Evolutionary conservation across 305 asterid species (phyloP).

Genomic region (Ajuga reptans): DNA sequence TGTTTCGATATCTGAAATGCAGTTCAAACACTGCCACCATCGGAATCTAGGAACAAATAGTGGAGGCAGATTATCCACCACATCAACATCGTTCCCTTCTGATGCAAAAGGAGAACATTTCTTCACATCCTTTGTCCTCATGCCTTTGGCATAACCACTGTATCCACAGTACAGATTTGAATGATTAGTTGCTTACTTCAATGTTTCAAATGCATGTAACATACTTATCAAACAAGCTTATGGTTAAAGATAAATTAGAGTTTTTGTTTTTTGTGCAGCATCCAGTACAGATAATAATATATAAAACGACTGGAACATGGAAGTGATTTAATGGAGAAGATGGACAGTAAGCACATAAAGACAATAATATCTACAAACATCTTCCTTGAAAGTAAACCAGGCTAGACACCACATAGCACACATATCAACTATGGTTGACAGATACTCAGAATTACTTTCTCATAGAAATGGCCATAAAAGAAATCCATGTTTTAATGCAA

Average conservation of each 20-base stretch:
- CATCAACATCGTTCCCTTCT: constrained; percentile 14
- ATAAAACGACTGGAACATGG: too few relatives aligned
- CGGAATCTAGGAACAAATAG: constrained; percentile 36
- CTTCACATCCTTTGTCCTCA: constrained; percentile 41
- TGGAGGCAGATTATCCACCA: constrained; percentile 41
- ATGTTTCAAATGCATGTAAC: too few relatives aligned
- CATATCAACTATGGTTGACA: not conserved
- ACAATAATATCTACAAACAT: not conserved
- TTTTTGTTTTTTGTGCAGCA: too few relatives aligned
- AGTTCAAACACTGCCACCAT: constrained; percentile 47
- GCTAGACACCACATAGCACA: not conserved
- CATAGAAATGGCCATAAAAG: not conserved
- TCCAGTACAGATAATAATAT: too few relatives aligned
- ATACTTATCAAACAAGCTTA: too few relatives aligned
- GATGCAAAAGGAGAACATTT: constrained; percentile 41
- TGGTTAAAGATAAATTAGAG: too few relatives aligned
- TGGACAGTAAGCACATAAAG: too few relatives aligned
- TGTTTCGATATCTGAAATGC: constrained; percentile 22
- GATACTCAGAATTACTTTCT: not conserved
- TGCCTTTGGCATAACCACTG: constrained; percentile 63
- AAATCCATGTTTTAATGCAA: not conserved
- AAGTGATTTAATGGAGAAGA: too few relatives aligned
- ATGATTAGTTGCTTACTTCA: too few relatives aligned
- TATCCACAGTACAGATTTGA: constrained; percentile 14
- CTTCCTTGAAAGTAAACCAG: not conserved